Evolutionary conservation across 139 green algal species (phyloP), one percentile per base, ranked within the genome.

Genomic region (Zygnema cylindricum): DNA sequence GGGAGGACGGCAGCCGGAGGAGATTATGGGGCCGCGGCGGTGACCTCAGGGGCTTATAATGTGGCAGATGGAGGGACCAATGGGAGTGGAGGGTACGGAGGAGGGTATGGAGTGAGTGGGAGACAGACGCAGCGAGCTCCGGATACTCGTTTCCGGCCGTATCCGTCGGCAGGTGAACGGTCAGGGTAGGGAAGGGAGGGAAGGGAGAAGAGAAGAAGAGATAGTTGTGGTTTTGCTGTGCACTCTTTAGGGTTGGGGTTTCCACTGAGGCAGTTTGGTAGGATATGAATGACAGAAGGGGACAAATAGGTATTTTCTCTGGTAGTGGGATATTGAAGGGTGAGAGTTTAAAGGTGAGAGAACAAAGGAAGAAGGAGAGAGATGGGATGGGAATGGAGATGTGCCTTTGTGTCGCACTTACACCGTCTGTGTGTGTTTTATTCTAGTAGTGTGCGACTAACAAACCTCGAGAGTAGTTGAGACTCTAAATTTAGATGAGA

Each of bases 151-250:
- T 79, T 79, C 38, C 7, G 71, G 71, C 71, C 71, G 7, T 79
- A 79, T 79, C 71, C 71, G 36, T 41, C 71, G 7, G 71, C 71
- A 11, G 71, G 71, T 41, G 71, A 79, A 54, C 71, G 71, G 16
- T 41, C 71, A n/a, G 36, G 49, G 49, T 63, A 63, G 16, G 16
- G 49, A 63, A 16, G 16, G 49, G 16, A 16, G 16, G 16, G 16
- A 16, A 63, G 49, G 49, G 21, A 16, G 7, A 7, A 54, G 36
- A 7, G 16, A 79, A 16, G 71, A 79, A 11, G 36, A 43, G 71
- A 40, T 79, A 3, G 36, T 23, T 54, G 71, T 16, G n/a, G n/a
- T n/a, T n/a, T n/a, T n/a, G n/a, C n/a, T n/a, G n/a, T n/a, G n/a
- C n/a, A n/a, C n/a, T n/a, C n/a, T n/a, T n/a, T n/a, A n/a, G n/a